Conservation (phyloP, 2,329 filamentous ascomycete genomes). For the Aspergillus aculeatus region DNA sequence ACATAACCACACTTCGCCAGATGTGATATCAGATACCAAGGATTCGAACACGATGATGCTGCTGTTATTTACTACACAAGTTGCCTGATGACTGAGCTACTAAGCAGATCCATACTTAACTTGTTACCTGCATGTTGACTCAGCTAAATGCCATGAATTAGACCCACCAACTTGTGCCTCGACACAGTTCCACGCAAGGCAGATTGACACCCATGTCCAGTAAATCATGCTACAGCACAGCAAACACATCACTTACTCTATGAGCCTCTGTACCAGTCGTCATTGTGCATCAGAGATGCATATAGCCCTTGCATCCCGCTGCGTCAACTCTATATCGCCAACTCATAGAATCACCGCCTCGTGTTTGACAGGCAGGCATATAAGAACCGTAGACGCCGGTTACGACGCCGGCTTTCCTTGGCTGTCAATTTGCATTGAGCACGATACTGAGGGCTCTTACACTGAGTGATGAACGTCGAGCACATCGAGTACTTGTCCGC, state of each 20-base stretch:
- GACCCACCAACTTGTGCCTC: too few species aligned
- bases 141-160: too few species aligned
- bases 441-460: not conserved
- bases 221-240: not conserved
- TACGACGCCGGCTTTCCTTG: too few species aligned
- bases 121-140: too few species aligned
- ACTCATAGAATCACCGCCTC: conserved; percentile 4
- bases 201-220: not conserved
- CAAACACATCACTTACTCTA: not conserved
- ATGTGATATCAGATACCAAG: too few species aligned
- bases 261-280: not conserved
- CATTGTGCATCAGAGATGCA: not conserved
- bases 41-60: too few species aligned
- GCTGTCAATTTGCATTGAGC: too few species aligned
- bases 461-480: not conserved
- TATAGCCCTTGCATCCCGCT: conserved; percentile 6
- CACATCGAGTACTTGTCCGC: not conserved
- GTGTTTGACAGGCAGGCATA: not conserved
- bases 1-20: too few species aligned
- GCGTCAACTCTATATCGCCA: conserved; percentile 1
- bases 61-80: too few species aligned
- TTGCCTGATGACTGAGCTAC: too few species aligned
- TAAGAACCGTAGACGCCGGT: not conserved
- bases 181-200: too few species aligned
- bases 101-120: too few species aligned